A percentile compares a stretch with the other conserved stretches of the same genome.
Conservation (phyloP, 306 rosid genomes). For the Vigna trinervia region DNA sequence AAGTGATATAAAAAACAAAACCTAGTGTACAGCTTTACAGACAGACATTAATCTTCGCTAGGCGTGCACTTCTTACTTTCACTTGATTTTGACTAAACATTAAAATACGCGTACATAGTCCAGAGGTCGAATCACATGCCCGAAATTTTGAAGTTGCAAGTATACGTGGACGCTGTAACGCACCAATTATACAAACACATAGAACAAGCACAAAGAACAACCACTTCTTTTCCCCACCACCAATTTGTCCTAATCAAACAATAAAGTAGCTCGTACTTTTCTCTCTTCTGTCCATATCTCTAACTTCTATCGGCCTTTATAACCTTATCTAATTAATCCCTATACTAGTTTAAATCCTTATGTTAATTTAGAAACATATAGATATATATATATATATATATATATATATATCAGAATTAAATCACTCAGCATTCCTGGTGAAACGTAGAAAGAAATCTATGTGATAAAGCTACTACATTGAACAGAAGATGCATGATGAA, state of each 20-base stretch:
- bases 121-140: conserved; percentile 43
- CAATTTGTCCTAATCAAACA: conserved; percentile 28
- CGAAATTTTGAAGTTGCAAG: conserved; percentile 33
- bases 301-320: not conserved
- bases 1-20: conserved; percentile 29
- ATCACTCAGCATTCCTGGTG: too few relatives aligned
- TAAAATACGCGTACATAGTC: conserved; percentile 44
- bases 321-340: not conserved
- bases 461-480: not conserved
- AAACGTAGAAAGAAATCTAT: too few relatives aligned
- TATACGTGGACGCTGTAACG: conserved; percentile 39
- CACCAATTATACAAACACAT: conserved; percentile 44
- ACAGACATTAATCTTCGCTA: conserved; percentile 37
- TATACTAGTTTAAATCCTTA: not conserved
- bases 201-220: conserved; percentile 50
- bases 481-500: not conserved
- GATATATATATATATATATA: too few relatives aligned
- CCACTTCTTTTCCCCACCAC: conserved; percentile 35
- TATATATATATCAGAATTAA: not conserved
- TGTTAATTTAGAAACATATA: too few relatives aligned
- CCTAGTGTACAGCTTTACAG: conserved; percentile 35
- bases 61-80: conserved; percentile 33
- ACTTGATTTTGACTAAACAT: conserved; percentile 59
- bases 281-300: conserved; percentile 24
- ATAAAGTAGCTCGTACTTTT: conserved; percentile 25